Percentiles rank a stretch among this genome's conserved stretches.
Conservation (phyloP, 2,329 filamentous ascomycete species). For the Ceratocystis cacaofunesta region DNA sequence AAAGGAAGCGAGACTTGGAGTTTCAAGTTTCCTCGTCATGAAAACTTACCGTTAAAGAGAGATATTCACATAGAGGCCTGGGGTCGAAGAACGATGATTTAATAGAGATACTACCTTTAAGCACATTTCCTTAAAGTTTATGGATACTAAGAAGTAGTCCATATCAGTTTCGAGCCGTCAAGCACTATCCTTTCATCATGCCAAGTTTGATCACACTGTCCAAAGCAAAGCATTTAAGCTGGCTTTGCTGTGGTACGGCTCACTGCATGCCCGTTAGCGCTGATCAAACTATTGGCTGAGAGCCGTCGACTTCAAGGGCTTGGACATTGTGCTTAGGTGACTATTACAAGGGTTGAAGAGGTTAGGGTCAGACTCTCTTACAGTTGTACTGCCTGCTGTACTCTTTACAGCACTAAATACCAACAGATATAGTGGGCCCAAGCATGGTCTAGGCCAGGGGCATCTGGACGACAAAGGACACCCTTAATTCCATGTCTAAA, state of each 20-base stretch:
- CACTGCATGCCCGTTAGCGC: background rate
- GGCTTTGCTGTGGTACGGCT: background rate
- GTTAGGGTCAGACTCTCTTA: background rate
- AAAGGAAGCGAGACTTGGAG: background rate
- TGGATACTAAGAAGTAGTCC: background rate
- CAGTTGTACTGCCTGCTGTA: background rate
- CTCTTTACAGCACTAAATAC: background rate
- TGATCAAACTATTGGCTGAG: background rate
- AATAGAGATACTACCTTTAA: background rate
- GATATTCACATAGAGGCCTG: background rate
- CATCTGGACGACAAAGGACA: background rate
- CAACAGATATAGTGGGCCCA: background rate
- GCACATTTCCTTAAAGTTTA: background rate
- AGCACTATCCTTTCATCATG: background rate
- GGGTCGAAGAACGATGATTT: too few relatives aligned
- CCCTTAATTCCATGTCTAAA: background rate
- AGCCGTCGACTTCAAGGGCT: background rate
- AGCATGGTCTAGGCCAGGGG: background rate
- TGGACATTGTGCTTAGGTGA: background rate
- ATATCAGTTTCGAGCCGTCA: background rate
- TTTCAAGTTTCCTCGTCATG: background rate
- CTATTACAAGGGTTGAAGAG: background rate
- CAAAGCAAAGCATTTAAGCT: background rate
- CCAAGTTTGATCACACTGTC: background rate
- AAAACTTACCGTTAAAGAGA: background rate